Base-by-base conservation (phyloP, 2,329 filamentous ascomycete genomes). In the Pezicula radicicola region DNA sequence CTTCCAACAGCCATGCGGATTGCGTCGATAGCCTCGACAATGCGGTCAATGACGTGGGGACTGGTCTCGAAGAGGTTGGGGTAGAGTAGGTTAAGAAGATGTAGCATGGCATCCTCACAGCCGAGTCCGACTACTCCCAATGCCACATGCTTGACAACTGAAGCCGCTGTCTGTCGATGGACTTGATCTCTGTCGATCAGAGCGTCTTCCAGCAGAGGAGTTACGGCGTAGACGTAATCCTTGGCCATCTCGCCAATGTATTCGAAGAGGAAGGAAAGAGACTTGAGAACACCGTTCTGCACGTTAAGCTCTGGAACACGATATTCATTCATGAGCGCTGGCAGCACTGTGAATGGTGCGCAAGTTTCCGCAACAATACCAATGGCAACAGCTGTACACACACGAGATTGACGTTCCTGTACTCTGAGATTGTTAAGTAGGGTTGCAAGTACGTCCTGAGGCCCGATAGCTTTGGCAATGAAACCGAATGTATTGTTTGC, bases 161-260 rank as follows among this genome's bases (percentile, higher is more conserved):
- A 91, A 25, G 94, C 94, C 1, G 94, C 94, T 1, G 94, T 99
- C 71, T 99, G 94, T 27, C 94, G 86, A 73, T 99, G 94, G 1
- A 99, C 94, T 73, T 99, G 94, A 70, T 99, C 94, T 55, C 94
- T 87, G 70, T 99, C 94, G 71, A 97, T 97, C 55, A 99, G 85
- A 2, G 95, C 94, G 67, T 99, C 94, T 68, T 99, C 94, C 2
- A 99, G 85, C 9, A 99, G 78, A 6, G 94, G 94, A 2, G 92
- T 97, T 33, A 99, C 92, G 16, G 95, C 94, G 66, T 99, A 99
- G 67, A 99, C 94, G 69, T 99, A 99, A 72, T 99, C 94, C 74
- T 97, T 99, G 58, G 91, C 91, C 94, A 99, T 97, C 72, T 99
- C 94, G 57, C 94, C 94, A 69, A 99, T 99, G 73, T 99, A 99